Evolutionary conservation across 179 eudicot genomes (phyloP).

Genomic region (Amaranthus tricolor): DNA sequence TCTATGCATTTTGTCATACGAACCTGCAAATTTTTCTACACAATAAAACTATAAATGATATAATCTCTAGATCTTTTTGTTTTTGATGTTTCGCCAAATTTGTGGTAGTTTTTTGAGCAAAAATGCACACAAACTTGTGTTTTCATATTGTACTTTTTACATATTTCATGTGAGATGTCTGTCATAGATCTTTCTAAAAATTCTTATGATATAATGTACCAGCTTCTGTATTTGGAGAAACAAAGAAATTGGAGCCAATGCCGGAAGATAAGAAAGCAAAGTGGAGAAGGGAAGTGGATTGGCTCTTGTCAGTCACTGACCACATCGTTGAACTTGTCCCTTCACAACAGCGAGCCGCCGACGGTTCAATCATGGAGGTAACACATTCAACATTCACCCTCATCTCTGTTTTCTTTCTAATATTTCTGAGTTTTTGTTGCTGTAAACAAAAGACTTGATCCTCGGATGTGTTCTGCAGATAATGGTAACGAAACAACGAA

Average conservation of each 20-base stretch:
- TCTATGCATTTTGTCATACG: too few relatives aligned
- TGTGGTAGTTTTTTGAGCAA: too few relatives aligned
- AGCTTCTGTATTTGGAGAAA: slow-evolving; percentile 88
- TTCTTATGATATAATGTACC: slow-evolving; percentile 13
- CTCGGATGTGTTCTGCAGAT: slow-evolving; percentile 43
- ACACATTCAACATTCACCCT: neutral
- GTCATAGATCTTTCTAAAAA: neutral
- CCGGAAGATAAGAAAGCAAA: slow-evolving; percentile 59
- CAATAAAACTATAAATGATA: too few relatives aligned
- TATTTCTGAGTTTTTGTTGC: too few relatives aligned
- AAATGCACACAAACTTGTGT: too few relatives aligned
- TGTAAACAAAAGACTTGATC: neutral
- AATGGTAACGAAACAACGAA: slow-evolving; percentile 81
- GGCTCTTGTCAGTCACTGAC: slow-evolving; percentile 91
- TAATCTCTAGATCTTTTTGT: too few relatives aligned
- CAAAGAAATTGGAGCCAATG: slow-evolving; percentile 71
- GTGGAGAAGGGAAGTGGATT: slow-evolving; percentile 78
- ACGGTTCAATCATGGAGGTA: slow-evolving; percentile 88
- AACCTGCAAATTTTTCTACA: too few relatives aligned
- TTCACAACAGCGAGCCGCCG: slow-evolving; percentile 62
- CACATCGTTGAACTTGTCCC: slow-evolving; percentile 89
- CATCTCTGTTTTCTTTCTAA: neutral
- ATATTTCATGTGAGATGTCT: too few relatives aligned
- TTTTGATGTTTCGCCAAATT: too few relatives aligned
- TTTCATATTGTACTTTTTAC: too few relatives aligned